Conservation (phyloP, 768 basidiomycete species). For the Suillus subluteus region DNA sequence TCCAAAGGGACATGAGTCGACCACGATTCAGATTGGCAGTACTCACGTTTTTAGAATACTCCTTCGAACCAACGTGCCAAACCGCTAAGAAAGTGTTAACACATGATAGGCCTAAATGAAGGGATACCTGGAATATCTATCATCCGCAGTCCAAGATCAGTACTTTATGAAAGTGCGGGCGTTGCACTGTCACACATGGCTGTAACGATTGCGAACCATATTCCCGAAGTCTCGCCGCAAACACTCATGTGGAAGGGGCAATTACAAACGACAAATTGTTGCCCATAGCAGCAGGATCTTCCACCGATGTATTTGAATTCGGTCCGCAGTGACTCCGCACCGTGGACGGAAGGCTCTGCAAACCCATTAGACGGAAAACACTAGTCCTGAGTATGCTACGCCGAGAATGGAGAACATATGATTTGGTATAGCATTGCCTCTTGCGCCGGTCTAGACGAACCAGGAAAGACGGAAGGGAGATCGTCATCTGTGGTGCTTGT, state of each 20-base stretch:
- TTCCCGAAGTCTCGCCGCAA: not conserved
- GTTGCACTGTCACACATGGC: not conserved
- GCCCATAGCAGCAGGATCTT: not conserved
- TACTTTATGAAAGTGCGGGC: not conserved
- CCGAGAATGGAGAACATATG: slow-evolving; percentile 39
- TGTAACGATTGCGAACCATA: slow-evolving; percentile 1
- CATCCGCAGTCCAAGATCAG: not conserved
- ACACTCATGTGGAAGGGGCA: not conserved
- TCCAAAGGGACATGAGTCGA: not conserved
- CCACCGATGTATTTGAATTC: not conserved
- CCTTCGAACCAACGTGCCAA: not conserved
- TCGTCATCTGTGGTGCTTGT: not conserved
- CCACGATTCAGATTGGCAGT: not conserved
- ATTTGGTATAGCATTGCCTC: slow-evolving; percentile 35
- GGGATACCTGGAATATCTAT: not conserved
- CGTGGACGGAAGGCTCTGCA: not conserved
- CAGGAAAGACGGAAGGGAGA: not conserved
- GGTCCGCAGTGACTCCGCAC: slow-evolving; percentile 1
- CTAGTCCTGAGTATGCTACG: slow-evolving; percentile 38
- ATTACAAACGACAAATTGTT: slow-evolving; percentile 1
- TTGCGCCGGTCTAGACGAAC: slow-evolving; percentile 10
- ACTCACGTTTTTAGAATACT: not conserved
- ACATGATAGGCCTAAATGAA: not conserved
- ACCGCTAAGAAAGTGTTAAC: not conserved
- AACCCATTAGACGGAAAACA: slow-evolving; percentile 22